phyloP scores from a whole-genome alignment of 1,284 basidiomycete genomes.

The Papiliotrema laurentii region DNA sequence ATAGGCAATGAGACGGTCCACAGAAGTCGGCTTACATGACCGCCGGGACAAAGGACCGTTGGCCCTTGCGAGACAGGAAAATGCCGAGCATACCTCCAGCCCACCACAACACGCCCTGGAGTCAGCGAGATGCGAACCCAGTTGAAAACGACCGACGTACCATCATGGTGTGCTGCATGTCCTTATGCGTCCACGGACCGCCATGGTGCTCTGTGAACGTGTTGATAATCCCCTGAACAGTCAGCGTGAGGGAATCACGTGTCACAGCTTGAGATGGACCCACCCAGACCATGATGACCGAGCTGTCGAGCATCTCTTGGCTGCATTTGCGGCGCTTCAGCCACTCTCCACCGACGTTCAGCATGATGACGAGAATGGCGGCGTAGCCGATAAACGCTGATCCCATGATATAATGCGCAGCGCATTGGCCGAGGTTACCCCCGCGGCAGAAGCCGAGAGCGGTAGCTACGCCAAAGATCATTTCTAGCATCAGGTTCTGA shows the following conservation, averaged over 20 bases:
- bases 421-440: conserved; percentile 69
- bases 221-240: conserved; percentile 59
- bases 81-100: conserved; percentile 84
- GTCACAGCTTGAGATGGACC: conserved; percentile 30
- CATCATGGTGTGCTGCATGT: conserved; percentile 86
- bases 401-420: conserved; percentile 87
- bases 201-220: conserved; percentile 91
- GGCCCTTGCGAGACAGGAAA: conserved; percentile 75
- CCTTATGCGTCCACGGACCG: conserved; percentile 72
- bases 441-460: conserved; percentile 60
- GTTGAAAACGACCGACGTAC: conserved; percentile 6
- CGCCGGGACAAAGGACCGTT: conserved; percentile 76
- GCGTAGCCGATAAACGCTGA: conserved; percentile 81
- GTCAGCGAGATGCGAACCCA: conserved; percentile 15
- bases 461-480: conserved; percentile 49
- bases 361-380: conserved; percentile 73
- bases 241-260: not conserved
- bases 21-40: conserved; percentile 59
- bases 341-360: conserved; percentile 80
- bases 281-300: conserved; percentile 84
- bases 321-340: conserved; percentile 53
- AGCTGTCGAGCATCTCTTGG: conserved; percentile 89
- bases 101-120: conserved; percentile 72
- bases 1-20: not conserved
- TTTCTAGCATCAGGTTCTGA: conserved; percentile 23